These are phyloP conservation scores for Cenococcum geophilum DNA, from an alignment of 495 filamentous ascomycete genomes.

Conservation along the genomic window DNA sequence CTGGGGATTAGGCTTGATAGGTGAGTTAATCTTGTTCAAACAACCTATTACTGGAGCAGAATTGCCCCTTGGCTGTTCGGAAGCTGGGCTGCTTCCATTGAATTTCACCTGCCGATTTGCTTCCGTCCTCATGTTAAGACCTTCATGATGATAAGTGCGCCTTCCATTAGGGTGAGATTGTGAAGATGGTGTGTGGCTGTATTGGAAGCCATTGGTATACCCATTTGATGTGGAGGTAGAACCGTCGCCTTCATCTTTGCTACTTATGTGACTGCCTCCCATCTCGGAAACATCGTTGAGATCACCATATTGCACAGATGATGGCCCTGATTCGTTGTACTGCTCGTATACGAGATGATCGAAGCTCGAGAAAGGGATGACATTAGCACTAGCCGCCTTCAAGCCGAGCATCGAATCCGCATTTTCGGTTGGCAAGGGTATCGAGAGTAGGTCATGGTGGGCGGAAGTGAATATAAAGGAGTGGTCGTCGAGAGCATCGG, in stretches of 20 bases:
- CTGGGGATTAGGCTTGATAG: not conserved
- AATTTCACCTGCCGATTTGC: not conserved
- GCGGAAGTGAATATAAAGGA: slow-evolving; percentile 19
- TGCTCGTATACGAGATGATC: slow-evolving; percentile 21
- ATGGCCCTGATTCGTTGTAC: slow-evolving; percentile 31
- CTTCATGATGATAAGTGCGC: not conserved
- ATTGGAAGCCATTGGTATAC: slow-evolving; percentile 17
- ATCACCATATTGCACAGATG: slow-evolving; percentile 28
- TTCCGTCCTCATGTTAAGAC: not conserved
- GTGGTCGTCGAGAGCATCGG: slow-evolving; percentile 21
- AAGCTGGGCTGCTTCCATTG: not conserved
- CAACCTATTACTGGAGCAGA: not conserved
- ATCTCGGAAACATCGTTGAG: slow-evolving; percentile 21
- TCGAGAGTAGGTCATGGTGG: slow-evolving; percentile 19
- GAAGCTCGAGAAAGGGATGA: slow-evolving; percentile 25
- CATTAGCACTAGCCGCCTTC: slow-evolving; percentile 11
- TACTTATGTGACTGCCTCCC: slow-evolving; percentile 23
- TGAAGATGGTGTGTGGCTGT: slow-evolving; percentile 14
- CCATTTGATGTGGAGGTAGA: slow-evolving; percentile 20
- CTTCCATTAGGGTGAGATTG: not conserved
- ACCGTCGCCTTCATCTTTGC: slow-evolving; percentile 27
- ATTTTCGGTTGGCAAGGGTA: slow-evolving; percentile 19
- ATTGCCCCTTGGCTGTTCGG: not conserved
- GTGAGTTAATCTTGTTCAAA: not conserved
- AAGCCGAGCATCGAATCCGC: slow-evolving; percentile 3